Conservation (phyloP, 192 early-diverging fungal genomes). For the Backusella parvicylindrica region DNA sequence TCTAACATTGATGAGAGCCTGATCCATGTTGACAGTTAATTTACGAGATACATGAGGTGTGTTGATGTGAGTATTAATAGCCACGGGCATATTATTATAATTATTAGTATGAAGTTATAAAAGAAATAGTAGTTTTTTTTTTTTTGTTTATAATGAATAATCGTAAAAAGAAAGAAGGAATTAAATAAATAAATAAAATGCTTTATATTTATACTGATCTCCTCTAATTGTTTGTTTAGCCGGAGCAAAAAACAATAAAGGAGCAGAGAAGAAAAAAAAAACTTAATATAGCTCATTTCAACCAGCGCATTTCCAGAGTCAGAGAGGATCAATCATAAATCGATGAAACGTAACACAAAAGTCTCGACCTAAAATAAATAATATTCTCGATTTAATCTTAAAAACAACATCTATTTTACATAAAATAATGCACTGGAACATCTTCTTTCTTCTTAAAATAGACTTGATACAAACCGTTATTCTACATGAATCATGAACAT, state of each 20-base stretch:
- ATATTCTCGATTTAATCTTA: not conserved
- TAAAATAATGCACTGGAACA: not conserved
- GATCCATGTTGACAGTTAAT: constrained; percentile 23
- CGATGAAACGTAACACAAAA: not conserved
- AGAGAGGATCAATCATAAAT: not conserved
- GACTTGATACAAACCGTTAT: not conserved
- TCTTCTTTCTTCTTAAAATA: not conserved
- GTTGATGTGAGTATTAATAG: not conserved
- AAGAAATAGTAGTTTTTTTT: not conserved
- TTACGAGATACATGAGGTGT: constrained; percentile 19
- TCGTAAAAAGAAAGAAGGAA: not conserved
- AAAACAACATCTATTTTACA: not conserved
- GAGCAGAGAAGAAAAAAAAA: not conserved
- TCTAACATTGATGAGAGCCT: not conserved
- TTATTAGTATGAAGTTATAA: not conserved
- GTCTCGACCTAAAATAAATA: not conserved
- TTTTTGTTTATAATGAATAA: not conserved
- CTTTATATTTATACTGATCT: not conserved
- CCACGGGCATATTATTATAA: not conserved
- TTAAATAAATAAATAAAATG: not conserved
- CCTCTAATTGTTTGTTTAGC: not conserved
- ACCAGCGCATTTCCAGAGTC: not conserved
- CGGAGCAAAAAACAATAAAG: not conserved
- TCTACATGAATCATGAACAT: not conserved
- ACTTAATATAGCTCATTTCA: not conserved